Evolutionary conservation across 371 early-diverging fungal genomes (phyloP), one percentile per base, ranked within the genome.

Genomic region (Blakeslea trispora): DNA sequence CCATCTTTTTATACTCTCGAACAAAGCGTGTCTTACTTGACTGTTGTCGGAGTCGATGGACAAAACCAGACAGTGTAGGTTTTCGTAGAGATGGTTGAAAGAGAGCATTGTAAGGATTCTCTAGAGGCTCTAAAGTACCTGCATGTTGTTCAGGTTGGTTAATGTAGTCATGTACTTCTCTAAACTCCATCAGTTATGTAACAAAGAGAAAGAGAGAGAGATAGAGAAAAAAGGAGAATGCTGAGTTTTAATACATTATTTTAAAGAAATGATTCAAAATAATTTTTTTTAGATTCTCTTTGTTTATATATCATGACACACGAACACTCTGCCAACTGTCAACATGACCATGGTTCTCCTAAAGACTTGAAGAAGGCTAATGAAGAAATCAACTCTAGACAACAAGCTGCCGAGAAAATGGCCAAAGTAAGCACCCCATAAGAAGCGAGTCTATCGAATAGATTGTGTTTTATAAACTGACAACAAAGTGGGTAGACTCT

Each of bases 291-390:
- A 17, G 28, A 18, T 18, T 31, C 17, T 32, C 9, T 39, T 31
- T 9, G 3, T 37, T 37, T 37, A 7, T 10, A 7, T 17, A 42
- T 1, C 15, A 59, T 59, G 60, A 37, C 58, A 41, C 61, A 65
- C 48, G 61, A 65, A 41, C 65, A 64, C 34, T 61, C 60, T 37
- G 66, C 66, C 21, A 65, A 65, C 57, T 65, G 66, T 22, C 60
- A 45, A 21, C 66, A 65, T 28, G 61, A 61, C 31, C 66, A 65
- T 35, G 62, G 31, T 1, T 17, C 35, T 34, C 22, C 37, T 44
- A 41, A 34, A 5, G 46, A 22, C 17, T 18, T 47, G 17, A 57
- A 56, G 24, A 61, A 61, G 18, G 46, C 49, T 9, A 52, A 34
- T 45, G 57, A 55, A 8, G 56, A 65, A 50, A 14, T 65, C 3